Conservation (phyloP, 2,329 filamentous ascomycete genomes). For the Diplocarpon rosae region DNA sequence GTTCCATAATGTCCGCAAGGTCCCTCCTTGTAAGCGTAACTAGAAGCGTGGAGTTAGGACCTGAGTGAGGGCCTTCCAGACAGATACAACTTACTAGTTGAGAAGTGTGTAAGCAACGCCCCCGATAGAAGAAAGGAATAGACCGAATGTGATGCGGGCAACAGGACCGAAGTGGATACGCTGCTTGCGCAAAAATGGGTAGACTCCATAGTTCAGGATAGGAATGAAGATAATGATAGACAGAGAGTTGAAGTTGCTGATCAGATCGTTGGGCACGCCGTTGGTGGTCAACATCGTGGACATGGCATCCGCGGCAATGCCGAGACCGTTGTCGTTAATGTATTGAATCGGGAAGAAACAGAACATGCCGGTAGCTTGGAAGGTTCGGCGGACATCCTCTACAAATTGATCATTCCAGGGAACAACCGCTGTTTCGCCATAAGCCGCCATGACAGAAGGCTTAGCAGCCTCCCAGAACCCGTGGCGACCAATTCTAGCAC, state of each 20-base stretch:
- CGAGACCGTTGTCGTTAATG: conserved; percentile 34
- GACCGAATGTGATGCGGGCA: conserved; percentile 62
- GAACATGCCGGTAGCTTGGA: conserved; percentile 60
- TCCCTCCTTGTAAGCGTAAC: conserved; percentile 50
- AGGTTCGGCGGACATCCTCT: conserved; percentile 61
- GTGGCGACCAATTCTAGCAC: conserved; percentile 45
- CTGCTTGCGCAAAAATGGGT: conserved; percentile 53
- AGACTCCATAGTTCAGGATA: conserved; percentile 54
- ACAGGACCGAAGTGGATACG: conserved; percentile 61
- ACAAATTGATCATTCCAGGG: conserved; percentile 75
- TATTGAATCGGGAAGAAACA: conserved; percentile 37
- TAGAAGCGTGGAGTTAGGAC: too few relatives aligned
- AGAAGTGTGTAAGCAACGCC: conserved; percentile 46
- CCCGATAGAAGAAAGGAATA: conserved; percentile 50
- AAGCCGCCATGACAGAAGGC: conserved; percentile 48
- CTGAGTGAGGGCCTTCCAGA: too few relatives aligned
- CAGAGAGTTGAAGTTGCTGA: conserved; percentile 66
- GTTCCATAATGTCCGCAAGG: conserved; percentile 40
- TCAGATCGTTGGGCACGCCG: conserved; percentile 66
- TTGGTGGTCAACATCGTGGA: conserved; percentile 52
- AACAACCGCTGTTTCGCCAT: conserved; percentile 54
- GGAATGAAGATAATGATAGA: conserved; percentile 65
- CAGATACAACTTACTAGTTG: conserved; percentile 30
- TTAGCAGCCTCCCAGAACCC: conserved; percentile 59
- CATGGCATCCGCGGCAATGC: conserved; percentile 37